Conservation (phyloP, 345 rosid genomes). For the Hirschfeldia incana region DNA sequence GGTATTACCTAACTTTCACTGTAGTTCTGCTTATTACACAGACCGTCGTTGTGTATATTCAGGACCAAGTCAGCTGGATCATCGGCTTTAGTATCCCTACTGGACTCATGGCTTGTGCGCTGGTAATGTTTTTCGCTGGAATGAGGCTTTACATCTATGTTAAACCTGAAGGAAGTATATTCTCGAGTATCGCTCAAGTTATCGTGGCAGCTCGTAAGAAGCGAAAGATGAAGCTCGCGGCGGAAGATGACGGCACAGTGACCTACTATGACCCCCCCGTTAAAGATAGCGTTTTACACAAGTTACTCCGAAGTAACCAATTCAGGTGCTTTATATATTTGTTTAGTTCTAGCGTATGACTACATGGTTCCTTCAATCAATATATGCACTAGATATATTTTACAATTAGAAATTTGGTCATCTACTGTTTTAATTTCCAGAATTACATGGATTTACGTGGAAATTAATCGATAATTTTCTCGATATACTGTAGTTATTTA, state of each 20-base stretch:
- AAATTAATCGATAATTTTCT: too few relatives aligned
- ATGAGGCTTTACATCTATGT: slow-evolving; percentile 53
- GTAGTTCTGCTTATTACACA: slow-evolving; percentile 51
- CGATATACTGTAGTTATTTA: not conserved
- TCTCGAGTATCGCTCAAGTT: slow-evolving; percentile 60
- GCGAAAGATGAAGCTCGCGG: slow-evolving; percentile 23
- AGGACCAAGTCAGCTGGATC: slow-evolving; percentile 74
- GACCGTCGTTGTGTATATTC: slow-evolving; percentile 72
- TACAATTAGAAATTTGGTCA: not conserved
- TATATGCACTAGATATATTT: not conserved
- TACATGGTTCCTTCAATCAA: not conserved
- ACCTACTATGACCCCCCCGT: slow-evolving; percentile 46
- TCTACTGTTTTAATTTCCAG: not conserved
- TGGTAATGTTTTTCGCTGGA: slow-evolving; percentile 60
- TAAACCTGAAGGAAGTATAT: slow-evolving; percentile 69
- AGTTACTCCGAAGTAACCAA: slow-evolving; percentile 59
- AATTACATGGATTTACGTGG: not conserved
- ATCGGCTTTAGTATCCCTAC: slow-evolving; percentile 79
- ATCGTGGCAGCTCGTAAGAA: slow-evolving; percentile 60
- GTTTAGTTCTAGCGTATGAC: not conserved
- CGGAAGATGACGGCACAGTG: slow-evolving; percentile 46
- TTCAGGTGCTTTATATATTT: slow-evolving; percentile 49
- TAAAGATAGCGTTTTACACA: slow-evolving; percentile 35
- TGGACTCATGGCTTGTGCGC: slow-evolving; percentile 52
- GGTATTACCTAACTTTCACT: slow-evolving; percentile 73